These are phyloP conservation scores for Zangia roseola DNA, from an alignment of 768 basidiomycete species.

Conservation along the genomic window DNA sequence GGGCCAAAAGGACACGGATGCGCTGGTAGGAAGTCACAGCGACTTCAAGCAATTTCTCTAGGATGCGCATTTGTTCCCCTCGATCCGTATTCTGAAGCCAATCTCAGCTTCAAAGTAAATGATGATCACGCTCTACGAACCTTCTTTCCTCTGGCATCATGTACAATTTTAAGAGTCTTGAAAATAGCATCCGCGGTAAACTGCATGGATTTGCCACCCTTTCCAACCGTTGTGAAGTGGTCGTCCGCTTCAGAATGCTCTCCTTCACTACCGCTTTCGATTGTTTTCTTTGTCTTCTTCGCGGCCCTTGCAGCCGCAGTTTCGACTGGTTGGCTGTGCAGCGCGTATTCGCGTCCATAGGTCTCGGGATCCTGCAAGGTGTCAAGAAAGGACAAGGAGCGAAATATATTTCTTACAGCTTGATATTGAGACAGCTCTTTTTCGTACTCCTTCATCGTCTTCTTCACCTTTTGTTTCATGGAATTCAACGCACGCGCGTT, in stretches of 20 bases:
- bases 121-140: constrained; percentile 40
- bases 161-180: constrained; percentile 86
- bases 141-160: constrained; percentile 96
- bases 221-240: constrained; percentile 88
- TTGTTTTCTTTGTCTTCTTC: constrained; percentile 36
- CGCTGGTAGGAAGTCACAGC: constrained; percentile 87
- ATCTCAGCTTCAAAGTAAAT: constrained; percentile 10
- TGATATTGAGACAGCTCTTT: constrained; percentile 74
- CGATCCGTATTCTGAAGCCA: constrained; percentile 86
- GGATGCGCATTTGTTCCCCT: constrained; percentile 87
- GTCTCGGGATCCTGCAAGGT: constrained; percentile 76
- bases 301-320: constrained; percentile 36
- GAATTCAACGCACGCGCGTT: constrained; percentile 93
- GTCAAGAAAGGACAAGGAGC: neutral
- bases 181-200: constrained; percentile 85
- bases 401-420: constrained; percentile 47
- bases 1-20: constrained; percentile 90
- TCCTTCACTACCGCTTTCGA: constrained; percentile 42
- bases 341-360: constrained; percentile 75
- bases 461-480: constrained; percentile 98
- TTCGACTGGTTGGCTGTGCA: constrained; percentile 48
- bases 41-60: constrained; percentile 84
- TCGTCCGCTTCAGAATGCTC: constrained; percentile 44
- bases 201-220: constrained; percentile 80
- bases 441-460: constrained; percentile 87